Evolutionary conservation across 352 stramenopile species (phyloP).

Genomic region (Globisporangium canariense): DNA sequence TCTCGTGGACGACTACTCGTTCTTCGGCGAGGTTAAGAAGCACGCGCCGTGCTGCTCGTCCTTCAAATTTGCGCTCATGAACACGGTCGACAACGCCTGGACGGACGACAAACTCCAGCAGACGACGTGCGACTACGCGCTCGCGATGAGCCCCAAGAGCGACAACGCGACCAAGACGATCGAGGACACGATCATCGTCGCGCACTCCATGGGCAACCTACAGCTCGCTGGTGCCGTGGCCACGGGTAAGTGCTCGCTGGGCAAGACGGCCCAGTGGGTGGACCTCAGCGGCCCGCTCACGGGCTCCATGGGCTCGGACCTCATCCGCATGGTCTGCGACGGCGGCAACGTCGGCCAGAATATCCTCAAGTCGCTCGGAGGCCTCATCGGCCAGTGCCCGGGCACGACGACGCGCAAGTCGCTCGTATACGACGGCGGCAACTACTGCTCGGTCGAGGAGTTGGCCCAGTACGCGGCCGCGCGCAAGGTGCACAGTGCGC

Average conservation of each 20-base stretch:
- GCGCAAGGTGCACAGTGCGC: conserved; percentile 27
- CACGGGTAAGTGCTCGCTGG: conserved; percentile 17
- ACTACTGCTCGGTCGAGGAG: conserved; percentile 17
- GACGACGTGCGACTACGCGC: conserved; percentile 29
- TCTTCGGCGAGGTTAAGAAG: conserved; percentile 46
- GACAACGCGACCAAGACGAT: conserved; percentile 30
- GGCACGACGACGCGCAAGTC: conserved; percentile 25
- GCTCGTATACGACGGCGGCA: conserved; percentile 35
- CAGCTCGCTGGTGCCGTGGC: conserved; percentile 35
- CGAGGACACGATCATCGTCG: conserved; percentile 60
- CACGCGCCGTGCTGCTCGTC: conserved; percentile 62
- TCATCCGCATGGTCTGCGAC: conserved; percentile 31
- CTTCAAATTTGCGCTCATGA: conserved; percentile 43
- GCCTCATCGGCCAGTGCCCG: conserved; percentile 36
- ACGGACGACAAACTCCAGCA: conserved; percentile 37
- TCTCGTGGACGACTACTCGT: conserved; percentile 31
- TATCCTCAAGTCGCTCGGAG: conserved; percentile 28
- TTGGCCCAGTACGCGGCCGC: conserved; percentile 28
- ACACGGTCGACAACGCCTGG: conserved; percentile 51
- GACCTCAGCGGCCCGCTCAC: conserved; percentile 36
- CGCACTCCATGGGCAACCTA: conserved; percentile 67
- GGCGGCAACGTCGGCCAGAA: conserved; percentile 15
- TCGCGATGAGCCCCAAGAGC: conserved; percentile 40
- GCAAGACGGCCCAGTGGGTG: conserved; percentile 30
- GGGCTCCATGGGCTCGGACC: conserved; percentile 52